A percentile compares a stretch with the other conserved stretches of the same genome.
These are phyloP conservation scores for Hippophae gyantsensis DNA, from an alignment of 306 rosid species.

Conservation along the genomic window DNA sequence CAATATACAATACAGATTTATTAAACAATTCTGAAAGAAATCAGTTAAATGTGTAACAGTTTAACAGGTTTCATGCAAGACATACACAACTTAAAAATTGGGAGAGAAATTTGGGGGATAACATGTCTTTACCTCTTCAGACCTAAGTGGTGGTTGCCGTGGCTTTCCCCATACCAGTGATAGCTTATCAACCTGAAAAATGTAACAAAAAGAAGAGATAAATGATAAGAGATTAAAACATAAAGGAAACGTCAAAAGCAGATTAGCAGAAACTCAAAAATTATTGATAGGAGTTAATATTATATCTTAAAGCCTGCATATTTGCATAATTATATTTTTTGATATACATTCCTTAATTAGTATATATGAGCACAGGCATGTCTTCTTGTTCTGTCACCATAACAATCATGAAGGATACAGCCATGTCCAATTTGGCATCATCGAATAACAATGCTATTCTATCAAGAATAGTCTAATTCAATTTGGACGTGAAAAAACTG, in stretches of 20 bases:
- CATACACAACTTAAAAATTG: not conserved
- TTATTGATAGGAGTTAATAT: not conserved
- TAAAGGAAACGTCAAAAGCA: not conserved
- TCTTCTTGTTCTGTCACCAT: too few species aligned
- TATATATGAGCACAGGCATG: too few species aligned
- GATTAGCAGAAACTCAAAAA: not conserved
- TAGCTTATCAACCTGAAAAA: slow-evolving; percentile 58
- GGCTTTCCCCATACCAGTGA: slow-evolving; percentile 90
- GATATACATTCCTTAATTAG: too few species aligned
- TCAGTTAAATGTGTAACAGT: not conserved
- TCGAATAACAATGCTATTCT: too few species aligned
- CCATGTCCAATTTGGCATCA: too few species aligned
- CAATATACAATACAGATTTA: slow-evolving; percentile 11
- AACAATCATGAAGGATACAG: not conserved
- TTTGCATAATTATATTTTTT: too few species aligned
- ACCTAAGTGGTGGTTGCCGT: slow-evolving; percentile 67
- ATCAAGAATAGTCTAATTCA: too few species aligned
- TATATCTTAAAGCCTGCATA: not conserved
- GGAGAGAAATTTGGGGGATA: slow-evolving; percentile 12
- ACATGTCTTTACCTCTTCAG: slow-evolving; percentile 59
- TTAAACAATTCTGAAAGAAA: slow-evolving; percentile 1
- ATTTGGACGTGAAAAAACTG: too few species aligned
- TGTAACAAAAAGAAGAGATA: slow-evolving; percentile 8
- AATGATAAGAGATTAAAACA: not conserved
- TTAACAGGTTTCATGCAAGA: not conserved